Evolutionary conservation across 2,329 filamentous ascomycete species (phyloP).

Genomic region (Cordyceps javanica): DNA sequence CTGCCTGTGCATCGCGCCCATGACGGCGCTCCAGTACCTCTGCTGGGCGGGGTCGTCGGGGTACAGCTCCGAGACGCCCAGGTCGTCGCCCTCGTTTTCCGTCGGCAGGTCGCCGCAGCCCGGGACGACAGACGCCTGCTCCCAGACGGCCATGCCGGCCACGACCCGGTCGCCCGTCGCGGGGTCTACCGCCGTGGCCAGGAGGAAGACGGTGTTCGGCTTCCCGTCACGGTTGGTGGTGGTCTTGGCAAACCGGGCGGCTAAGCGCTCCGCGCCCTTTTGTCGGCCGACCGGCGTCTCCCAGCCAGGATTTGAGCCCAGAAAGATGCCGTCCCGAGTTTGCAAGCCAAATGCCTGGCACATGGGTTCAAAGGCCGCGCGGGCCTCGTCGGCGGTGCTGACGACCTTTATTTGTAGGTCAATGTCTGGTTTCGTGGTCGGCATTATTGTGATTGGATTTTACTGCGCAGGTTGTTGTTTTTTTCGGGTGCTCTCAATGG

Average conservation of each 20-base stretch:
- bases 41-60: constrained; percentile 38
- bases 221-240: constrained; percentile 37
- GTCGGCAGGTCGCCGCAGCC: constrained; percentile 39
- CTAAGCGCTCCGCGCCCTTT: constrained; percentile 30
- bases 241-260: constrained; percentile 33
- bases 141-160: constrained; percentile 51
- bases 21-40: constrained; percentile 39
- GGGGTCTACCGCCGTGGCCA: constrained; percentile 40
- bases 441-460: background rate
- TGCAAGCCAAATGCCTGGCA: constrained; percentile 42
- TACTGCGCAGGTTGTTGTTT: no score
- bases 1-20: constrained; percentile 35
- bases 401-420: constrained; percentile 21
- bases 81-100: constrained; percentile 24
- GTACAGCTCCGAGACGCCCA: constrained; percentile 32
- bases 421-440: background rate
- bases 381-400: constrained; percentile 21
- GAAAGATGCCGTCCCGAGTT: constrained; percentile 44
- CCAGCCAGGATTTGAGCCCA: constrained; percentile 47
- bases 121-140: constrained; percentile 42
- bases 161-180: constrained; percentile 24
- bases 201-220: constrained; percentile 46
- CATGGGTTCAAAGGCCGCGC: constrained; percentile 20
- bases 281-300: constrained; percentile 40
- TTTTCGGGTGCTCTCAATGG: no score